Evolutionary conservation across 805 yeast species (phyloP), one percentile per base, ranked within the genome.

Genomic region (Schwanniomyces vanrijiae): DNA sequence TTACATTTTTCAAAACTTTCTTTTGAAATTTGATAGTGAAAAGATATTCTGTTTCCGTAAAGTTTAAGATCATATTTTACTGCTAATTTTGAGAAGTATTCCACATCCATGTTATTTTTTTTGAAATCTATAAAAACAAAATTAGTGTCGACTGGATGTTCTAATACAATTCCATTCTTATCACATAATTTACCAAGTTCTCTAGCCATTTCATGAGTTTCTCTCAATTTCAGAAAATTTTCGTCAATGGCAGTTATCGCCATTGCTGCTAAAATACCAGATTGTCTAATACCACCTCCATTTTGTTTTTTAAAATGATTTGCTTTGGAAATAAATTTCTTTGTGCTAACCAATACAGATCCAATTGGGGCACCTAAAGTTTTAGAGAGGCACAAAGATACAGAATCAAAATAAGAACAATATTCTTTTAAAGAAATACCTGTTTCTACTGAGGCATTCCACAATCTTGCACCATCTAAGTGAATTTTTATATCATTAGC

Each of bases 1-100:
- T 84, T 85, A 42, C 64, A 43, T 24, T 46, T 53, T 39, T 65
- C 68, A 35, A 69, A 67, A 24, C 68, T 57, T 24, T 64, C 65
- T 14, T 61, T 51, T 31, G 65, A 58, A 29, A 62, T 47, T 50
- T 71, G 77, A 54, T 63, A 86, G 71, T 89, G 96, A 75, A 90
- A 85, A 1, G 96, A 89, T 40, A 91, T 67, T 60, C 97, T 79
- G 44, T 83, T 83, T 43, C 90, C 90, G 78, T 78, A 77, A 33
- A 86, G 66, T 55, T 78, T 83, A 47, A 91, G 76, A 42, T 81
- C 79, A 59, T 84, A 73, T 57, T 86, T 80, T 42, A 71, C 64
- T 50, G 85, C 90, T 42, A 49, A 54, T 37, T 53, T 48, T 18
- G 45, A 48, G 16, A 70, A 59, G 26, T 54, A 54, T 8, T 55